phyloP scores from a whole-genome alignment of 2,329 filamentous ascomycete genomes.

The Aspergillus glaucus region DNA sequence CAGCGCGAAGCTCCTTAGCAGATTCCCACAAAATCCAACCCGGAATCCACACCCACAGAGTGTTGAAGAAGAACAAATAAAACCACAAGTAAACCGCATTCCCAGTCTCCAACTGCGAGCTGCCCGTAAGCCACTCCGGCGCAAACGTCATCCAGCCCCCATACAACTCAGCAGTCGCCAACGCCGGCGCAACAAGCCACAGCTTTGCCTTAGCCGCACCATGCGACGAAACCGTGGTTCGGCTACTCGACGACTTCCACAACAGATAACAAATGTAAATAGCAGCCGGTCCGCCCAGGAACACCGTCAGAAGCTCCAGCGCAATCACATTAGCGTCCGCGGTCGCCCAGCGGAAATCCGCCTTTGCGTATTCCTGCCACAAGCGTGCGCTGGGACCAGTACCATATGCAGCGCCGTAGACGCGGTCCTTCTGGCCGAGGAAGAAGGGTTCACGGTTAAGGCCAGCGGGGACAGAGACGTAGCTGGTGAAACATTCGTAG shows the following conservation, averaged over 20 bases:
- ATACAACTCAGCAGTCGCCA: conserved; percentile 60
- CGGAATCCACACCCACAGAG: conserved; percentile 56
- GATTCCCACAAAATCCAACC: conserved; percentile 52
- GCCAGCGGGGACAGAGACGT: conserved; percentile 39
- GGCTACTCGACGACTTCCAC: conserved; percentile 23
- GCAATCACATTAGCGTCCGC: conserved; percentile 54
- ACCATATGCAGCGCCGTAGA: conserved; percentile 57
- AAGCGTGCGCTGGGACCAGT: conserved; percentile 47
- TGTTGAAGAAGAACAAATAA: conserved; percentile 60
- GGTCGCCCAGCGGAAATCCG: conserved; percentile 55
- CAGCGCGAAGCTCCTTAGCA: conserved; percentile 38
- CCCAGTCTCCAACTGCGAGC: conserved; percentile 50
- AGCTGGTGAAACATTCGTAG: conserved; percentile 86
- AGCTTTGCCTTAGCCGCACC: conserved; percentile 30
- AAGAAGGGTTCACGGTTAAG: conserved; percentile 39
- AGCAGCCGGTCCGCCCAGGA: conserved; percentile 53
- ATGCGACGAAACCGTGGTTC: conserved; percentile 11
- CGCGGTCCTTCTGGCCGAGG: conserved; percentile 46
- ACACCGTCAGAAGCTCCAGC: conserved; percentile 56
- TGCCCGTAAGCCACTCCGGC: conserved; percentile 58
- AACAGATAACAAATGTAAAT: conserved; percentile 52
- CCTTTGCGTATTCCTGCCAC: conserved; percentile 63
- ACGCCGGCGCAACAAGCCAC: conserved; percentile 52
- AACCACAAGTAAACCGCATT: conserved; percentile 60
- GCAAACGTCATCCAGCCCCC: conserved; percentile 60